Evolutionary conservation across 495 filamentous ascomycete genomes (phyloP).

Genomic region (Aspergillus campestris): DNA sequence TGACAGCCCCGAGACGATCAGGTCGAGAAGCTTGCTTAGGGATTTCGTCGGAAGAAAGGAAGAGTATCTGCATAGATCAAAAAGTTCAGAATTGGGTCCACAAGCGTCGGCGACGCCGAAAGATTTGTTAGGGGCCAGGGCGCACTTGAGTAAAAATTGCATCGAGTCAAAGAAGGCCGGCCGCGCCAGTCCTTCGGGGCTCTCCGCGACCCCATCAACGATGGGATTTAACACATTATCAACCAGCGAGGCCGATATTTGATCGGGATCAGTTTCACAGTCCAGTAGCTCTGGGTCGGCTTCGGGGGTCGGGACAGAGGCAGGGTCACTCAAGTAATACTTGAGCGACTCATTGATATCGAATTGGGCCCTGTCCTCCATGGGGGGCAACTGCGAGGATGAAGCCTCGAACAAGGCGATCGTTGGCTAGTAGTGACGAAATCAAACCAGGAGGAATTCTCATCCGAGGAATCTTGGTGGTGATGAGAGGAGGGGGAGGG

Average conservation of each 20-base stretch:
- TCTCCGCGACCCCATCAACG: conserved; percentile 85
- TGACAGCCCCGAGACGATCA: conserved; percentile 89
- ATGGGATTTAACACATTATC: conserved; percentile 86
- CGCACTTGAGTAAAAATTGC: conserved; percentile 95
- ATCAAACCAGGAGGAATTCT: too few species aligned
- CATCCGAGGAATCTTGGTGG: not conserved
- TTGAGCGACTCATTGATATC: conserved; percentile 95
- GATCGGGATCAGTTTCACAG: conserved; percentile 85
- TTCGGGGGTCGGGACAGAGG: conserved; percentile 74
- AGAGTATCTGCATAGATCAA: conserved; percentile 67
- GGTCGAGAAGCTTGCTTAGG: conserved; percentile 87
- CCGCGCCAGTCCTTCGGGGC: conserved; percentile 75
- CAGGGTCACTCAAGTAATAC: conserved; percentile 87
- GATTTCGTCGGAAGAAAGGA: conserved; percentile 68
- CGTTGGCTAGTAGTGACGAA: not conserved
- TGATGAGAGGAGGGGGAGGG: not conserved
- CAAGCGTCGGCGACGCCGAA: conserved; percentile 28
- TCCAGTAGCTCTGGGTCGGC: conserved; percentile 78
- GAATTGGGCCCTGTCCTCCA: conserved; percentile 74
- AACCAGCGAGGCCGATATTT: conserved; percentile 64
- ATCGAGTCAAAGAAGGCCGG: conserved; percentile 80
- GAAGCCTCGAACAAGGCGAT: conserved; percentile 9
- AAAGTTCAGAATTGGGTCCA: conserved; percentile 53
- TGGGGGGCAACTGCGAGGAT: conserved; percentile 33
- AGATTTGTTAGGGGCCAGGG: conserved; percentile 49